Percentiles rank a stretch among this genome's conserved stretches.
Evolutionary conservation across 1,284 basidiomycete genomes (phyloP).

Genomic region (Fomitiporia mediterranea): DNA sequence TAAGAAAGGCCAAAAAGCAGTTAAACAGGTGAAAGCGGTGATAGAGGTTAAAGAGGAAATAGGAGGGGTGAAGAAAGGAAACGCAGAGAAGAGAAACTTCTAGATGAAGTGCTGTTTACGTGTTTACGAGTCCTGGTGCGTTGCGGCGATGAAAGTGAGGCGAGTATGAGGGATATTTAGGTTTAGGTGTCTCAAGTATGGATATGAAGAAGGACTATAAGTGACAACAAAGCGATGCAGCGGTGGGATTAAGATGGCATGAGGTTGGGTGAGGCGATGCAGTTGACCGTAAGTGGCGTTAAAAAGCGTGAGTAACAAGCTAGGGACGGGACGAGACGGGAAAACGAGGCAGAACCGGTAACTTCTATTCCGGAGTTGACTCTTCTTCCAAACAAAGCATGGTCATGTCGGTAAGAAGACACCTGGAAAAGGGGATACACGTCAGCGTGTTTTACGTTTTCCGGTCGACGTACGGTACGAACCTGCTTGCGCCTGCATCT

Average conservation of each 20-base stretch:
- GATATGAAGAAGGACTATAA: neutral
- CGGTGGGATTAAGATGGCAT: neutral
- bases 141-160: too few species aligned
- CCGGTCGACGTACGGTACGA: conserved; percentile 23
- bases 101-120: neutral
- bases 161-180: too few species aligned
- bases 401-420: conserved; percentile 19
- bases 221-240: neutral
- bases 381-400: neutral
- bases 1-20: too few species aligned
- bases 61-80: neutral
- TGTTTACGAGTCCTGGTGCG: too few species aligned
- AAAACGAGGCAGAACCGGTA: neutral
- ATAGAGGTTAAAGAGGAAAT: neutral
- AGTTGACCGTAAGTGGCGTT: neutral
- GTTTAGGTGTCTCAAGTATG: too few species aligned
- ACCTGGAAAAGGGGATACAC: conserved; percentile 3
- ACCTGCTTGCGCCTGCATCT: conserved; percentile 60
- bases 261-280: neutral
- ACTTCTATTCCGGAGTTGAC: neutral
- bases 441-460: neutral
- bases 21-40: too few species aligned
- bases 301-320: neutral
- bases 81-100: neutral
- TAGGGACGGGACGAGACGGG: neutral